Base-by-base conservation (phyloP, 306 rosid genomes). In the Cyclanthera cordifolia region DNA sequence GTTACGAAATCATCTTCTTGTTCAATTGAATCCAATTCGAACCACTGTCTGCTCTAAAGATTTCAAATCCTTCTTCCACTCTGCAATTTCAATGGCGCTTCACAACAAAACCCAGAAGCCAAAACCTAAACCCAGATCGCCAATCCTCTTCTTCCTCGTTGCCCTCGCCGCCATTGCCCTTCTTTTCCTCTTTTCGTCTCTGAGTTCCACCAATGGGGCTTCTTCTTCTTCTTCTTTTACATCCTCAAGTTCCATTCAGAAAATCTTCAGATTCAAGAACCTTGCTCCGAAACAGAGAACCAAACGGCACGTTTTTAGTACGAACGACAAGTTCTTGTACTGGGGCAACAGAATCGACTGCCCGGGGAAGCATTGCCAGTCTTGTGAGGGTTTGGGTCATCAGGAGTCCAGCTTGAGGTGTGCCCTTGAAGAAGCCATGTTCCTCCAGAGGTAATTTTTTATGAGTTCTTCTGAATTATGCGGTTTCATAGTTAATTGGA, bases 351-450 rank as follows among this genome's bases (percentile, higher is more conserved):
- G 87, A 79, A 83, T 93, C 67, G 99, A 93, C 74, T 93, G 99
- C 77, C 99, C 99, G 0, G 99, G 96, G 15, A 93, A 90, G 66
- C 99, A 93, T 48, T 90, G 96, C 56, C 78, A 81, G 2, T 76
- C 91, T 17, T 93, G 96, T n/a, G 96, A 82, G 70, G 99, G 99
- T 43, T 80, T 93, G 70, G 99, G 95, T 64, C 96, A 93, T 79
- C 96, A 93, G 73, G 99, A 93, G 59, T 90, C 99, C n/a, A 93
- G 99, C 83, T 96, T 93, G 77, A 74, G 99, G 70, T 87, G 99
- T 43, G 99, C 95, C 53, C 91, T 93, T 2, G 96, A 90, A 78
- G 99, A 93, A 53, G 96, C 99, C 57, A 53, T 88, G 77, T 89
- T 76, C 34, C 98, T 93, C 46, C 73, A 30, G 8, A 88, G 87